Evolutionary conservation across 1,284 basidiomycete species (phyloP), one percentile per base, ranked within the genome.

Genomic region (Leccinum huronense): DNA sequence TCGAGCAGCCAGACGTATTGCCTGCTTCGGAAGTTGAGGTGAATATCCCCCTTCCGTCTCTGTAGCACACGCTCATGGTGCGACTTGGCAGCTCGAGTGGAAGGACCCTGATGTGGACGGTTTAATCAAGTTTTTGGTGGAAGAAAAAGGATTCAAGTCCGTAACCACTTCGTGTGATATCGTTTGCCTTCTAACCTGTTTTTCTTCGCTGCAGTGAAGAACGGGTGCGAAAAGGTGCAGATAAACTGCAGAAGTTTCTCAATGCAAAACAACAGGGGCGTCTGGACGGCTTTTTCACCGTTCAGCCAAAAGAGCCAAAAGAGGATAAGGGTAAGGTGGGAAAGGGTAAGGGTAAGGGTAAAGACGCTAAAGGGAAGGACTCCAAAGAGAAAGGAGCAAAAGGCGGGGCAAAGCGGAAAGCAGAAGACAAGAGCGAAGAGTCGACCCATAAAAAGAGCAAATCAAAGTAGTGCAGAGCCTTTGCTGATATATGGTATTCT

Each of bases 101-200:
- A 94, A 90, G 67, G 84, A 85, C 66, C 97, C 97, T 3, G 95
- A 99, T 68, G 83, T 95, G 0, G 96, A 98, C 27, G 97, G 95
- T 1, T 83, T 99, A 7, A 90, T 99, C 16, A 87, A 98, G 61
- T 99, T 99, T 79, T 78, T 99, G 31, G 97, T 98, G 23, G 88
- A 81, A 54, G 94, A 98, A 72, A 98, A 98, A 76, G 97, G 97
- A 2, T 99, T 99, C 86, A 97, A 92, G 95, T 97, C 71, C 66
- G 72, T 73, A 55, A 58, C 16, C 23, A 11, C 59, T 51, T 61
- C 19, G 3, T 23, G 3, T 14, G 14, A 5, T 57, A 5, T 36
- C 54, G 48, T 48, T 58, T 33, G 55, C 57, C 34, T 19, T 11
- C 36, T 67, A 58, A 66, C 30, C 61, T 30, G 36, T 53, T 33